Percentiles rank a stretch among this genome's conserved stretches.
These are phyloP conservation scores for Volvox reticuliferus DNA, from an alignment of 139 green algal genomes.

Conservation along the genomic window DNA sequence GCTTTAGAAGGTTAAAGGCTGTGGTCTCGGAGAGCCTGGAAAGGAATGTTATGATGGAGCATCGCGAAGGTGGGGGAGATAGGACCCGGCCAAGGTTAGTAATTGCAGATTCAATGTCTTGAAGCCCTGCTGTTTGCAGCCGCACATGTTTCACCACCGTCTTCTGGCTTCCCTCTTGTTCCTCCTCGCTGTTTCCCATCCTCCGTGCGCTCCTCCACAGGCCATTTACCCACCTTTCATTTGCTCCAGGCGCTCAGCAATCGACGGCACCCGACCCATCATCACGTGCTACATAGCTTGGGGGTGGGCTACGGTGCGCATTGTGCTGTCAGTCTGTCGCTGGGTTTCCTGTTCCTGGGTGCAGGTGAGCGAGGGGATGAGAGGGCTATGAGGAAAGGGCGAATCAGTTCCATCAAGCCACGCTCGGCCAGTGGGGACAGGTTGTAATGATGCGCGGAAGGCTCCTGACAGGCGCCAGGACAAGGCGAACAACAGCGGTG, in stretches of 20 bases:
- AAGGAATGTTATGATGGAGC: no score
- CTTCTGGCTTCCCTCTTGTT: not conserved
- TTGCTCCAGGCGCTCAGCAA: slow-evolving; percentile 81
- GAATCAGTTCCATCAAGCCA: no score
- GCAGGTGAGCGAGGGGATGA: slow-evolving; percentile 51
- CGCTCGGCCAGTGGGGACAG: no score
- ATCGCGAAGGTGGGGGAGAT: no score
- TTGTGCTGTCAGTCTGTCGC: slow-evolving; percentile 85
- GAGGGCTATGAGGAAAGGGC: no score
- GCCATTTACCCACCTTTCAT: slow-evolving; percentile 88
- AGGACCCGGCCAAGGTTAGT: no score
- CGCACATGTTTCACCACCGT: not conserved
- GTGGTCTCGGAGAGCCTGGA: no score
- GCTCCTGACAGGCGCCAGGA: no score
- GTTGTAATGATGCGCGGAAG: no score
- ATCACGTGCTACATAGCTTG: slow-evolving; percentile 34
- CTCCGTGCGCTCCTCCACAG: slow-evolving; percentile 28
- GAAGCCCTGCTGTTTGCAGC: no score
- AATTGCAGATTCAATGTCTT: no score
- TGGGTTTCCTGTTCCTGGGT: slow-evolving; percentile 95
- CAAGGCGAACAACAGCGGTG: no score
- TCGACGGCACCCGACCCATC: slow-evolving; percentile 34
- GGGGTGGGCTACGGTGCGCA: slow-evolving; percentile 86
- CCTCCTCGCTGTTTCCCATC: not conserved
- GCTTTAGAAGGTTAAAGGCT: not conserved